These are phyloP conservation scores for Euptelea pleiosperma DNA, from an alignment of 164 flowering plant genomes.

Conservation along the genomic window DNA sequence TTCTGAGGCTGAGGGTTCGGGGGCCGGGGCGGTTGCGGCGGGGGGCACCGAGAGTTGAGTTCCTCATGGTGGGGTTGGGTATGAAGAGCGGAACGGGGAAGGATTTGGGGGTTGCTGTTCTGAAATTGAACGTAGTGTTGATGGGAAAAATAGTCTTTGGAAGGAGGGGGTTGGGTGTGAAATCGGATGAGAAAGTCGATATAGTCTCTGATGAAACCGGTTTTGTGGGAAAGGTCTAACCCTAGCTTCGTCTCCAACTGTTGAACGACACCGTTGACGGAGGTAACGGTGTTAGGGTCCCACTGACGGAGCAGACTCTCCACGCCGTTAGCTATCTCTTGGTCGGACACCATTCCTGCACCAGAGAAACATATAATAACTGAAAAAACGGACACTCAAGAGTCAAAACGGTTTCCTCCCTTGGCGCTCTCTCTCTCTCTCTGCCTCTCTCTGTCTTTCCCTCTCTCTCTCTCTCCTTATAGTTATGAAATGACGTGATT, in stretches of 20 bases:
- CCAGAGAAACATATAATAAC: slow-evolving; percentile 19
- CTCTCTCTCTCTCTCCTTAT: slow-evolving; percentile 12
- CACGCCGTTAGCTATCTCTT: slow-evolving; percentile 58
- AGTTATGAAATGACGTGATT: too few relatives aligned
- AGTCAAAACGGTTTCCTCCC: slow-evolving; percentile 18
- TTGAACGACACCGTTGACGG: slow-evolving; percentile 55
- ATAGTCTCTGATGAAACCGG: slow-evolving; percentile 58
- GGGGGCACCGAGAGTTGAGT: slow-evolving; percentile 9
- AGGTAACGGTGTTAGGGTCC: slow-evolving; percentile 38
- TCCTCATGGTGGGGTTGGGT: slow-evolving; percentile 22
- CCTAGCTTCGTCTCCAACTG: slow-evolving; percentile 63
- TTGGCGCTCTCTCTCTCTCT: slow-evolving; percentile 7
- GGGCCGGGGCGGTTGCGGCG: slow-evolving; percentile 2
- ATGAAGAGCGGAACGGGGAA: slow-evolving; percentile 28
- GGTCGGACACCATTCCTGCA: slow-evolving; percentile 60
- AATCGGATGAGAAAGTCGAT: slow-evolving; percentile 44
- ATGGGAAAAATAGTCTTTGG: slow-evolving; percentile 34
- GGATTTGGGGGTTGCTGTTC: slow-evolving; percentile 14
- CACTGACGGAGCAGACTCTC: slow-evolving; percentile 56
- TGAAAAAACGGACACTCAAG: slow-evolving; percentile 15
- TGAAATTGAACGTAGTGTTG: slow-evolving; percentile 25
- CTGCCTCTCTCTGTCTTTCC: slow-evolving; percentile 10
- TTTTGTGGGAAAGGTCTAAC: slow-evolving; percentile 51
- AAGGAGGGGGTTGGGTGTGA: slow-evolving; percentile 15
- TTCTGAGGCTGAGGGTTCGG: slow-evolving; percentile 5